These are phyloP conservation scores for Coniochaeta hoffmannii DNA, from an alignment of 2,329 filamentous ascomycete genomes.

Conservation along the genomic window DNA sequence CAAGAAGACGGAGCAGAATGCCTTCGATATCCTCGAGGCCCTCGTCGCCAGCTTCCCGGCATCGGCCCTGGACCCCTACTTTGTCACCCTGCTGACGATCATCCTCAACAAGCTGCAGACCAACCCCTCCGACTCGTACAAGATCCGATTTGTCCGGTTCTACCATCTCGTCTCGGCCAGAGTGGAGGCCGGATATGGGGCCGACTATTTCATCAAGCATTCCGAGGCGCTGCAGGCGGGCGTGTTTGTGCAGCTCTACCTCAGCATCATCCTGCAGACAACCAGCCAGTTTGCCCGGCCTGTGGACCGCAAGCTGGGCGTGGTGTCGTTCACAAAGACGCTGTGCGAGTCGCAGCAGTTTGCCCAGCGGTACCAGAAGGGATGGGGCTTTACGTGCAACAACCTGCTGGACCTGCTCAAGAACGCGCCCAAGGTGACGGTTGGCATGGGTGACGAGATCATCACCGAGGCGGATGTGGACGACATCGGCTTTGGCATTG, in stretches of 20 bases:
- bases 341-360: conserved; percentile 82
- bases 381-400: conserved; percentile 86
- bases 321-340: conserved; percentile 89
- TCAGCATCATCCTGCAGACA: conserved; percentile 76
- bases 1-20: conserved; percentile 78
- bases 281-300: conserved; percentile 85
- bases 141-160: conserved; percentile 83
- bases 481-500: conserved; percentile 89
- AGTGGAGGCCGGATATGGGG: conserved; percentile 72
- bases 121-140: conserved; percentile 66
- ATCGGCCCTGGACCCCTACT: conserved; percentile 65
- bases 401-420: conserved; percentile 83
- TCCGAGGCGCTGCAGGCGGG: conserved; percentile 75
- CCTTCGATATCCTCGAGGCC: conserved; percentile 84
- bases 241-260: conserved; percentile 80
- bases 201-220: conserved; percentile 84
- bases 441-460: conserved; percentile 62
- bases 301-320: conserved; percentile 85
- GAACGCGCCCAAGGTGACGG: conserved; percentile 67
- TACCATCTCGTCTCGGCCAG: conserved; percentile 85
- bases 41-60: conserved; percentile 66
- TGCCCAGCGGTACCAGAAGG: conserved; percentile 72
- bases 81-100: conserved; percentile 70
- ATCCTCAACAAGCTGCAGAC: conserved; percentile 73
- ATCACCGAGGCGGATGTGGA: conserved; percentile 88